phyloP scores from a whole-genome alignment of 768 basidiomycete species.

The Mycena vulgaris region DNA sequence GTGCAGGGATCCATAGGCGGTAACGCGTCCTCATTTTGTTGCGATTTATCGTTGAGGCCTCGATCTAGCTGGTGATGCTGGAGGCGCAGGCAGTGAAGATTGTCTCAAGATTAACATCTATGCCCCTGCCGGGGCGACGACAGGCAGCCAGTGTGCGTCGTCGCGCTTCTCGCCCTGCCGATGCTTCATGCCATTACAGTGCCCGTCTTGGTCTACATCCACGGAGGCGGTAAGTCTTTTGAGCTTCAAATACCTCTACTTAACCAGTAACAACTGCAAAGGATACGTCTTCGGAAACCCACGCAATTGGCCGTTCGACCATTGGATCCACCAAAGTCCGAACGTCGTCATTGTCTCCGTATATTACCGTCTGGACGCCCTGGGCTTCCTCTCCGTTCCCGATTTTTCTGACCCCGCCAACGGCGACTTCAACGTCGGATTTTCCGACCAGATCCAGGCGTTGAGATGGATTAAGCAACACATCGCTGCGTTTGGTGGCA shows the following conservation, averaged over 20 bases:
- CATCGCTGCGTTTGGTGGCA: slow-evolving; percentile 76
- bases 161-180: background rate
- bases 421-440: slow-evolving; percentile 69
- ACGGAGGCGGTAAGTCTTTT: slow-evolving; percentile 58
- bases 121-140: slow-evolving; percentile 63
- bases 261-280: slow-evolving; percentile 37
- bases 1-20: slow-evolving; percentile 70
- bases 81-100: slow-evolving; percentile 78
- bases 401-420: slow-evolving; percentile 56
- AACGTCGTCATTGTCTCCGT: slow-evolving; percentile 76
- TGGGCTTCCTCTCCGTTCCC: slow-evolving; percentile 74
- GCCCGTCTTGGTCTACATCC: slow-evolving; percentile 64
- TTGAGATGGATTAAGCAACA: slow-evolving; percentile 76
- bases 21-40: slow-evolving; percentile 36
- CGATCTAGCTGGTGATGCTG: slow-evolving; percentile 64
- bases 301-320: slow-evolving; percentile 75
- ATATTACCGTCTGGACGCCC: slow-evolving; percentile 74
- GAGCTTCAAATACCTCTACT: background rate
- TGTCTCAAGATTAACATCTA: slow-evolving; percentile 80
- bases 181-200: slow-evolving; percentile 45
- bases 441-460: slow-evolving; percentile 73
- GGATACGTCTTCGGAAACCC: slow-evolving; percentile 75
- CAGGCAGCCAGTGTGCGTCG: slow-evolving; percentile 62
- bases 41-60: background rate
- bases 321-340: slow-evolving; percentile 75